Conservation (phyloP, 805 yeast genomes). For the Ogataea parapolymorpha region DNA sequence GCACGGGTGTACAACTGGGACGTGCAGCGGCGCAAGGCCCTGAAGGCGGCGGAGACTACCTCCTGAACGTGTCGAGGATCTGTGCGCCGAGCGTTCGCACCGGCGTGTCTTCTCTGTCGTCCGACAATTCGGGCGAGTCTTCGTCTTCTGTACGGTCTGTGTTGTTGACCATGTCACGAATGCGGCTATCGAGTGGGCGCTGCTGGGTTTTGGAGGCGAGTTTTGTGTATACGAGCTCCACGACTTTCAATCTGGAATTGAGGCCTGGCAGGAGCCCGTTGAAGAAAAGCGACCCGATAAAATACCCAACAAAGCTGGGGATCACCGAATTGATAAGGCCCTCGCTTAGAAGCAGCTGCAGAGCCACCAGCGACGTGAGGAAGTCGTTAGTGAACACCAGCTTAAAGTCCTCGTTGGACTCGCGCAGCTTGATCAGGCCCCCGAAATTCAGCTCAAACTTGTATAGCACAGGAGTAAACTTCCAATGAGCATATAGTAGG, state of each 20-base stretch:
- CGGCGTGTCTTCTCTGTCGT: constrained; percentile 54
- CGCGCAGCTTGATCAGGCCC: constrained; percentile 20
- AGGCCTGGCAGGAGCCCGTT: constrained; percentile 43
- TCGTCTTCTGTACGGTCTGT: constrained; percentile 15
- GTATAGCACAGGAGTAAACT: constrained; percentile 40
- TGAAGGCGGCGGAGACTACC: constrained; percentile 36
- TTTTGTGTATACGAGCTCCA: constrained; percentile 18
- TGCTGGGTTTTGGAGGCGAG: constrained; percentile 8
- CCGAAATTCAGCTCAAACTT: constrained; percentile 36
- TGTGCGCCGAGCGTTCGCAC: constrained; percentile 59
- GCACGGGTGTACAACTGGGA: constrained; percentile 91
- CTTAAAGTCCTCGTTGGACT: constrained; percentile 20
- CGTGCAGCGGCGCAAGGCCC: constrained; percentile 65
- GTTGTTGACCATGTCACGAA: constrained; percentile 15
- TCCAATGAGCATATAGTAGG: constrained; percentile 38
- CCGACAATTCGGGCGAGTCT: constrained; percentile 29
- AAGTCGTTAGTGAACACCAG: constrained; percentile 34
- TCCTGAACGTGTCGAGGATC: constrained; percentile 56
- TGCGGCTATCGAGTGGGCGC: constrained; percentile 11
- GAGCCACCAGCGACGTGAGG: constrained; percentile 25
- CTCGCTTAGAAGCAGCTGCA: constrained; percentile 44
- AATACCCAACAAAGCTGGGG: constrained; percentile 40
- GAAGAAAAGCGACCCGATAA: constrained; percentile 42
- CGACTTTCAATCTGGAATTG: constrained; percentile 24
- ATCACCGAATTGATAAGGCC: constrained; percentile 35